Percentiles rank a stretch among this genome's conserved stretches.
These are phyloP conservation scores for Curvularia verruculosa DNA, from an alignment of 2,329 filamentous ascomycete species.

Conservation along the genomic window DNA sequence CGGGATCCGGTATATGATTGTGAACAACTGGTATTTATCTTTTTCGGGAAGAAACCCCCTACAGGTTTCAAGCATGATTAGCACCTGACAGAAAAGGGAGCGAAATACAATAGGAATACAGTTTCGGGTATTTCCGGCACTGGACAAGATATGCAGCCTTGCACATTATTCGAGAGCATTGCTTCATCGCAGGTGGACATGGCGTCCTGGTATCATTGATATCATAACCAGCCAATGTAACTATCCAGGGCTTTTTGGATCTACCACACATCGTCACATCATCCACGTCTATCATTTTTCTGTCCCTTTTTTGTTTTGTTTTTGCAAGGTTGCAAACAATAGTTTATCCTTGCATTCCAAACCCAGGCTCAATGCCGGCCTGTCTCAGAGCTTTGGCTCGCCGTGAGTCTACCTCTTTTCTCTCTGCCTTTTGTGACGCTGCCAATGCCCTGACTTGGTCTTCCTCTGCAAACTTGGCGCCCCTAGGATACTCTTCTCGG, in stretches of 20 bases:
- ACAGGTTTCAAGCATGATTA: neutral
- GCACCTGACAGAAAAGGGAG: neutral
- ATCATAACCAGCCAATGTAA: slow-evolving; percentile 16
- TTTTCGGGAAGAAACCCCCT: neutral
- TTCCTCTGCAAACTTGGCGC: slow-evolving; percentile 70
- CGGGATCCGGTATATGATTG: neutral
- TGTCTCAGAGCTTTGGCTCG: slow-evolving; percentile 68
- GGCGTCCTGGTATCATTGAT: slow-evolving; percentile 22
- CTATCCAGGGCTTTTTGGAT: slow-evolving; percentile 7
- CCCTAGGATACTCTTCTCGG: slow-evolving; percentile 86
- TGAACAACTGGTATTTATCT: neutral
- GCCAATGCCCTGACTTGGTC: slow-evolving; percentile 75
- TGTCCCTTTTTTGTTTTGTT: neutral
- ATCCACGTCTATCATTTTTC: slow-evolving; percentile 5
- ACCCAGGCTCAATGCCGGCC: slow-evolving; percentile 64
- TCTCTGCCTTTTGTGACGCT: slow-evolving; percentile 73
- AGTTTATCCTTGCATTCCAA: slow-evolving; percentile 73
- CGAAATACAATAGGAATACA: neutral
- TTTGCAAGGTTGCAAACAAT: neutral
- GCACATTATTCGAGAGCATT: neutral
- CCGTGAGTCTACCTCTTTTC: slow-evolving; percentile 59
- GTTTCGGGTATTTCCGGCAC: neutral
- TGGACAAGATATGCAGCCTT: neutral
- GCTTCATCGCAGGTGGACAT: slow-evolving; percentile 16
- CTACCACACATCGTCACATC: slow-evolving; percentile 12